Conservation (phyloP, 441 rosid species). For the Hura crepitans region DNA sequence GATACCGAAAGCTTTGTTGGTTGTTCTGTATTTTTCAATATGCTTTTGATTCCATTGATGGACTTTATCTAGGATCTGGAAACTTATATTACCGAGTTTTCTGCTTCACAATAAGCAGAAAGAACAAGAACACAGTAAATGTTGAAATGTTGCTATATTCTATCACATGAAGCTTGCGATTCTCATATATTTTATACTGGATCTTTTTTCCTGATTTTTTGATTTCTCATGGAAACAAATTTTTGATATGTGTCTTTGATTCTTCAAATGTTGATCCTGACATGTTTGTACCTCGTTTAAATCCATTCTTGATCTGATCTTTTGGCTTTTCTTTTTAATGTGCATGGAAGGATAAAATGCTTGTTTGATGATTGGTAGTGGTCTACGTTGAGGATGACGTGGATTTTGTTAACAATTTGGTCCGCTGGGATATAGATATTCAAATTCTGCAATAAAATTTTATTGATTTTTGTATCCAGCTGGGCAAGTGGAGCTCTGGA, state of each 20-base stretch:
- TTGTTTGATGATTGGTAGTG: neutral
- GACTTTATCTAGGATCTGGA: neutral
- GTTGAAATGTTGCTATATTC: neutral
- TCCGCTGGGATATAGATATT: neutral
- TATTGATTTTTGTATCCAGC: conserved; percentile 32
- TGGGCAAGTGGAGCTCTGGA: conserved; percentile 98
- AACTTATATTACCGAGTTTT: neutral
- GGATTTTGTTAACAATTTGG: neutral
- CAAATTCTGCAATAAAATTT: neutral
- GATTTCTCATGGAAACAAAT: neutral
- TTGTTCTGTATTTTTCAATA: neutral
- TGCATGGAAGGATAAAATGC: neutral
- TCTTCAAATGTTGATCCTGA: neutral
- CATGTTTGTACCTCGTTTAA: neutral
- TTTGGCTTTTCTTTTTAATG: too few species aligned
- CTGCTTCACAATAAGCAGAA: neutral
- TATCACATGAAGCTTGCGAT: neutral
- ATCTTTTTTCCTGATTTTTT: neutral
- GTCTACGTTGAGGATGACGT: neutral
- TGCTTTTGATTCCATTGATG: conserved; percentile 2
- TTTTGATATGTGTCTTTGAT: neutral
- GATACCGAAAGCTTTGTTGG: neutral
- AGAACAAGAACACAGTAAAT: neutral
- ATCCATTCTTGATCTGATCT: neutral
- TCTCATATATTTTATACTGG: neutral